Conservation (phyloP, 192 early-diverging fungal species). For the Thamnidium elegans region DNA sequence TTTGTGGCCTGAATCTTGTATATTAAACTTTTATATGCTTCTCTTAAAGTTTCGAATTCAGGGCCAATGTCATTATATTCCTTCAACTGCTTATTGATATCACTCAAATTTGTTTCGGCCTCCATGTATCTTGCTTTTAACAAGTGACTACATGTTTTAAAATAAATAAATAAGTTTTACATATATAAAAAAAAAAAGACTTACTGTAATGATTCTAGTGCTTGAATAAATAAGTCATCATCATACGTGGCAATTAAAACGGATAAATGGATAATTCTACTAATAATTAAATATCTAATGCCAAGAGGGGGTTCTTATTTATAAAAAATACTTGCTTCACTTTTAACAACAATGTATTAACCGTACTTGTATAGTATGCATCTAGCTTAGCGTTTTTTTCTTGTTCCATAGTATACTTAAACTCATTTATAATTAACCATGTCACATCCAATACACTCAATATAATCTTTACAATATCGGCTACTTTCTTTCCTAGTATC, state of each 20-base stretch:
- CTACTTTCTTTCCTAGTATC: not conserved
- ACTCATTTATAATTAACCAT: conserved; percentile 12
- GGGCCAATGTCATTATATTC: conserved; percentile 2
- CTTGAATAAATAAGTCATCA: not conserved
- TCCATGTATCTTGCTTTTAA: not conserved
- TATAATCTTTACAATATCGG: not conserved
- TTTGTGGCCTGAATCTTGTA: conserved; percentile 2
- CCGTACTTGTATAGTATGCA: not conserved
- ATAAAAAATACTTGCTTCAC: conserved; percentile 1
- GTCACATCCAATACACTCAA: not conserved
- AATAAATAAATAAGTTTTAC: not conserved
- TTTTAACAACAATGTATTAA: not conserved
- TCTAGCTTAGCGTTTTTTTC: not conserved
- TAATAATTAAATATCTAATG: not conserved
- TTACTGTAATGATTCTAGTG: conserved; percentile 1
- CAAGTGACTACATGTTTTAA: not conserved
- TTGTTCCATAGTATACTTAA: not conserved
- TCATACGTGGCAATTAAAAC: conserved; percentile 9
- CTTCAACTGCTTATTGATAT: not conserved
- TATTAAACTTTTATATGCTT: not conserved
- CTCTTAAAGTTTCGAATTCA: not conserved
- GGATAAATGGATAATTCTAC: conserved; percentile 2
- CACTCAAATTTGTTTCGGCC: not conserved
- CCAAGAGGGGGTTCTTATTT: not conserved
- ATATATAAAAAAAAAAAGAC: not conserved